Evolutionary conservation across 139 green algal species (phyloP).

Genomic region (Chlorella sp.): DNA sequence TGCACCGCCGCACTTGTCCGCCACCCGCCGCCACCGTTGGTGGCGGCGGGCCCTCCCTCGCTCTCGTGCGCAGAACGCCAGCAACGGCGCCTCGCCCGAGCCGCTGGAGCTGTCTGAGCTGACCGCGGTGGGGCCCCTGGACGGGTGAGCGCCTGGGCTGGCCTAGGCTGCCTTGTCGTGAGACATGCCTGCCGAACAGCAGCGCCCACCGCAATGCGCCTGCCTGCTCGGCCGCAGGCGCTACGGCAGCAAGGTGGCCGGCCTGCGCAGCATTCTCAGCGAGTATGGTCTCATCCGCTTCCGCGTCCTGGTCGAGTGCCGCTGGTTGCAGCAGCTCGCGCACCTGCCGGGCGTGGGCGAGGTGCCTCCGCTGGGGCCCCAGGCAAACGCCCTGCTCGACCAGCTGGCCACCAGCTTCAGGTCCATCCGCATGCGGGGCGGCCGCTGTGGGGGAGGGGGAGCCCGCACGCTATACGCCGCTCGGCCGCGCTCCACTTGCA

Average conservation of each 20-base stretch:
- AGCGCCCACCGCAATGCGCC: too few species aligned
- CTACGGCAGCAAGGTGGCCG: slow-evolving; percentile 77
- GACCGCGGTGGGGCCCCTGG: slow-evolving; percentile 86
- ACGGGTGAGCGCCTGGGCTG: slow-evolving; percentile 66
- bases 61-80: slow-evolving; percentile 5
- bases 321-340: slow-evolving; percentile 94
- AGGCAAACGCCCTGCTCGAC: slow-evolving; percentile 83
- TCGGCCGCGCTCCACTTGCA: too few species aligned
- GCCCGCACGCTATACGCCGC: too few species aligned
- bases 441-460: too few species aligned
- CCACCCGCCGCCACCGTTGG: too few species aligned
- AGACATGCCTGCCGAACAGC: too few species aligned
- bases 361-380: slow-evolving; percentile 80
- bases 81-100: slow-evolving; percentile 15
- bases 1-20: too few species aligned
- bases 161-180: too few species aligned
- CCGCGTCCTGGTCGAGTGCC: slow-evolving; percentile 93
- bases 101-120: slow-evolving; percentile 77
- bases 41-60: too few species aligned
- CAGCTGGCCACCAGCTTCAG: slow-evolving; percentile 69
- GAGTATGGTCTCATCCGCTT: slow-evolving; percentile 97
- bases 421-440: too few species aligned
- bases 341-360: slow-evolving; percentile 53
- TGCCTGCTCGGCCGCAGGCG: too few species aligned
- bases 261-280: slow-evolving; percentile 87